These are phyloP conservation scores for Rhizophagus prolifer DNA, from an alignment of 192 early-diverging fungal genomes.

Conservation along the genomic window DNA sequence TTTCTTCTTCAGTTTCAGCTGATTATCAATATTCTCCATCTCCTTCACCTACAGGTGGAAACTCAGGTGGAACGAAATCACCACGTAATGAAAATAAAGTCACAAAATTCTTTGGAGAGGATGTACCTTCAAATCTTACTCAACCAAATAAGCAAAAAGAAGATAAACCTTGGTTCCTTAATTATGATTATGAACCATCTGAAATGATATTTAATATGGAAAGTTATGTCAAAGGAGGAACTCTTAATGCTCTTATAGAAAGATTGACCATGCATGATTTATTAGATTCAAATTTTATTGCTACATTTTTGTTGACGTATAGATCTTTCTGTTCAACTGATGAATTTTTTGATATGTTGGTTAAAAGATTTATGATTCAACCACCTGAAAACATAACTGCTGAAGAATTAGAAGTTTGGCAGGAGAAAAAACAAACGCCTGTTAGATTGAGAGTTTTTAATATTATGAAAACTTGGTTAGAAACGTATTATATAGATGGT, in stretches of 20 bases:
- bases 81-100: slow-evolving; percentile 44
- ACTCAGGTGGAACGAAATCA: neutral
- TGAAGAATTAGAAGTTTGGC: slow-evolving; percentile 76
- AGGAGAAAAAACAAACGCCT: slow-evolving; percentile 81
- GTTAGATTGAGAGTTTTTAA: slow-evolving; percentile 95
- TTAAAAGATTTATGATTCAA: slow-evolving; percentile 73
- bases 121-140: slow-evolving; percentile 36
- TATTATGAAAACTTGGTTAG: slow-evolving; percentile 95
- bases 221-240: slow-evolving; percentile 88
- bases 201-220: slow-evolving; percentile 86
- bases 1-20: slow-evolving; percentile 33
- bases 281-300: slow-evolving; percentile 76
- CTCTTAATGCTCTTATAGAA: slow-evolving; percentile 80
- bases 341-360: slow-evolving; percentile 74
- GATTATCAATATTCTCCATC: slow-evolving; percentile 33
- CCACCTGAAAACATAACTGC: slow-evolving; percentile 65
- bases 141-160: slow-evolving; percentile 34
- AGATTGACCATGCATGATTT: slow-evolving; percentile 88
- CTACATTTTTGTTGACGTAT: slow-evolving; percentile 92
- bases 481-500: slow-evolving; percentile 81
- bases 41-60: slow-evolving; percentile 10
- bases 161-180: slow-evolving; percentile 74
- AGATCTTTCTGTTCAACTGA: slow-evolving; percentile 84
- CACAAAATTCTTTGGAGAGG: slow-evolving; percentile 62
- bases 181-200: slow-evolving; percentile 69